Evolutionary conservation across 805 yeast genomes (phyloP).

Genomic region (Wickerhamiella qilinensis): DNA sequence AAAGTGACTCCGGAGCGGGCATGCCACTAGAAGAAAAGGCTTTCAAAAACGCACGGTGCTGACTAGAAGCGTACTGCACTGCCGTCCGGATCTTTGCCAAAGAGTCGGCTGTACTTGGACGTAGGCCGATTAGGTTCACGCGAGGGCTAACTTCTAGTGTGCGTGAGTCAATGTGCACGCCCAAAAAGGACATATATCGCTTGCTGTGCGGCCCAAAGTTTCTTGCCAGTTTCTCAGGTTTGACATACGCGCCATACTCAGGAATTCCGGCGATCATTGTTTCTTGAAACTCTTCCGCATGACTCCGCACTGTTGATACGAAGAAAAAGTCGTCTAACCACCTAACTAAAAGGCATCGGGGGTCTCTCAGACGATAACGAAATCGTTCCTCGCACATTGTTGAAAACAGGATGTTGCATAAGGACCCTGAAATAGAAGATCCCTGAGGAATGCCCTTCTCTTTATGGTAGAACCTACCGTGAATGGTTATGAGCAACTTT

Average conservation of each 20-base stretch:
- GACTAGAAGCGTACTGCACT: no score
- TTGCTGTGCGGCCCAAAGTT: no score
- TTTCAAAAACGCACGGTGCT: no score
- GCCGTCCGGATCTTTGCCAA: no score
- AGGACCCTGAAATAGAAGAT: slow-evolving; percentile 50
- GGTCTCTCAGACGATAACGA: slow-evolving; percentile 13
- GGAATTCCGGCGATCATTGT: slow-evolving; percentile 25
- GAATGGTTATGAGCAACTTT: no score
- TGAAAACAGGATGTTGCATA: slow-evolving; percentile 64
- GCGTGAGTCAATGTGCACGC: no score
- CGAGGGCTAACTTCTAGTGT: no score
- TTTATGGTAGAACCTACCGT: slow-evolving; percentile 28
- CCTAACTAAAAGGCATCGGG: slow-evolving; percentile 32
- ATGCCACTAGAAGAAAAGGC: no score
- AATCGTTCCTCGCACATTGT: slow-evolving; percentile 29
- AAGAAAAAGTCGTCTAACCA: slow-evolving; percentile 76
- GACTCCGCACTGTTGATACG: slow-evolving; percentile 30
- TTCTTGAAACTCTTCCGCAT: slow-evolving; percentile 20
- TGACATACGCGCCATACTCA: slow-evolving; percentile 29
- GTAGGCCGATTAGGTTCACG: no score
- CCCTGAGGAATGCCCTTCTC: slow-evolving; percentile 75
- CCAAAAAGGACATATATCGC: no score
- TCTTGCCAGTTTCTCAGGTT: slow-evolving; percentile 25
- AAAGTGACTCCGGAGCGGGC: no score
- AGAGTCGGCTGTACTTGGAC: no score